Evolutionary conservation across 1,139 yeast genomes (phyloP).

Genomic region (Arxiozyma heterogenica): DNA sequence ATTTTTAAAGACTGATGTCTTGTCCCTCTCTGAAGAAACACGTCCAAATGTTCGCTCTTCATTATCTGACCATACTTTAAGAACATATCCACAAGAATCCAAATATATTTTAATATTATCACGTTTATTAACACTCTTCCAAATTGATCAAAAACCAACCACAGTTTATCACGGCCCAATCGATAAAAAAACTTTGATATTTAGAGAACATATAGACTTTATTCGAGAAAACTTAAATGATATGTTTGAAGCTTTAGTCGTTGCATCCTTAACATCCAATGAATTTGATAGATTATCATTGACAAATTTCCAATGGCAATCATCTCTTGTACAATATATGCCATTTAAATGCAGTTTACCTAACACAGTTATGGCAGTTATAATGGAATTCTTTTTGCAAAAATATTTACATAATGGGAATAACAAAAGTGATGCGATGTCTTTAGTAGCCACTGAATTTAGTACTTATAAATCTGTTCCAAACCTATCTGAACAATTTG

Average conservation of each 20-base stretch:
- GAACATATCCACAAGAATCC: conserved; percentile 29
- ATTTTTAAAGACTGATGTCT: conserved; percentile 36
- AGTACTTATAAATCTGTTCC: conserved; percentile 24
- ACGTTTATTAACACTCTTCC: conserved; percentile 49
- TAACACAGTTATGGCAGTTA: conserved; percentile 30
- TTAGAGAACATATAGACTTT: conserved; percentile 57
- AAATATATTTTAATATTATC: conserved; percentile 43
- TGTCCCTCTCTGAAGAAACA: conserved; percentile 32
- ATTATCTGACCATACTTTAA: conserved; percentile 28
- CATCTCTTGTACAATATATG: conserved; percentile 41
- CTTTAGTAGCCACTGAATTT: conserved; percentile 25
- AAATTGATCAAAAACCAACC: conserved; percentile 45
- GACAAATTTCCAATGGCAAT: conserved; percentile 43
- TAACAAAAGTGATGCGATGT: conserved; percentile 24
- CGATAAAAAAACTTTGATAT: conserved; percentile 52
- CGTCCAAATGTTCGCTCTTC: conserved; percentile 27
- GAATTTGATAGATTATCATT: conserved; percentile 36
- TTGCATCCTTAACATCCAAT: conserved; percentile 46
- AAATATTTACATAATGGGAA: conserved; percentile 28
- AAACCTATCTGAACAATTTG: conserved; percentile 24
- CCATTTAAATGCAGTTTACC: conserved; percentile 45
- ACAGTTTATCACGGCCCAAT: conserved; percentile 59
- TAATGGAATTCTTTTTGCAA: conserved; percentile 29
- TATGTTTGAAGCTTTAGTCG: conserved; percentile 45
- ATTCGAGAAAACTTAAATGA: conserved; percentile 45